Evolutionary conservation across 2,329 filamentous ascomycete species (phyloP), one percentile per base, ranked within the genome.

Genomic region (Lithohypha guttulata): DNA sequence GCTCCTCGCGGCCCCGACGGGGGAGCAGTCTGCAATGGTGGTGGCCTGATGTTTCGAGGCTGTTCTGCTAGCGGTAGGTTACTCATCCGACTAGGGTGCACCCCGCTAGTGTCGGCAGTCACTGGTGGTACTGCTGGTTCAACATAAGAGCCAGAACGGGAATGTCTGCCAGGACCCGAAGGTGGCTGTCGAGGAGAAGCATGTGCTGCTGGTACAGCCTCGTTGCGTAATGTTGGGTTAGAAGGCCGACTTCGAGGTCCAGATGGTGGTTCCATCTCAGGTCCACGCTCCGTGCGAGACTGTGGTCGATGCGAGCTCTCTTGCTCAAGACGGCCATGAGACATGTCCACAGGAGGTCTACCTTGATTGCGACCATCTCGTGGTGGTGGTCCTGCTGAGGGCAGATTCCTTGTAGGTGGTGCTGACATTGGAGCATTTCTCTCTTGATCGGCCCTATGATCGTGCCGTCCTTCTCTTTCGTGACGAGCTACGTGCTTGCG

Each of bases 11-110:
- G 64, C 3, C 62, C 63, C 27, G 61, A 62, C 7, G 64, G 62
- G 23, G 32, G 55, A 46, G 53, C 29, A 50, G 44, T 38, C 46
- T 52, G 34, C 11, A 39, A 14, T 13, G 35, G 35, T 37, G 42
- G 35, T 29, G 44, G 34, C 39, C 49, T 23, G 49, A 44, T 18
- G 21, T 35, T 36, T 29, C 42, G 43, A 14, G 47, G 3, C 18
- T 39, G 8, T 14, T 47, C 48, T 30, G 38, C 38, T 11, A 48
- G 45, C 4, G 52, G 34, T 14, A 66, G 59, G 25, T 63, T 61
- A 27, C 62, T 65, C 31, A 73, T 54, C 25, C 71, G 64, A 49
- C 72, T 71, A 8, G 71, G 71, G 51, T 75, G 71, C 31, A 75
- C 64, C 21, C 69, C 68, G 15, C 59, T 55, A 11, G 59, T 54